phyloP scores from a whole-genome alignment of 2,329 filamentous ascomycete genomes.

The Diplodia corticola region DNA sequence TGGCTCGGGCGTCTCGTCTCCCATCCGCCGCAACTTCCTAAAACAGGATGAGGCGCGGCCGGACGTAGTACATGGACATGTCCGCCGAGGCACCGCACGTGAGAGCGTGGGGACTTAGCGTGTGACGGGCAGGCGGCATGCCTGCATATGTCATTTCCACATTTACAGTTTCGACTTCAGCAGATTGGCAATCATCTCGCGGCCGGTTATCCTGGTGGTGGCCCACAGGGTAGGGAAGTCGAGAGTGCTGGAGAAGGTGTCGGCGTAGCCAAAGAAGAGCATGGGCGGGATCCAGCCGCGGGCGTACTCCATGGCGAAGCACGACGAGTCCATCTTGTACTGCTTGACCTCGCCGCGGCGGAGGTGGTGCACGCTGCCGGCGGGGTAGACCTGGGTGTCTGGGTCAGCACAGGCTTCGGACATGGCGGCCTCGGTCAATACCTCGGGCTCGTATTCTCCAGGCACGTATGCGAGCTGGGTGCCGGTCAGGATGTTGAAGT shows the following conservation, averaged over 20 bases:
- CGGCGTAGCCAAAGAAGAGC: constrained; percentile 86
- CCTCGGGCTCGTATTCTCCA: constrained; percentile 65
- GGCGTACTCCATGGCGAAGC: constrained; percentile 82
- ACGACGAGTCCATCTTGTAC: constrained; percentile 75
- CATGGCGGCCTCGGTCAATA: not conserved
- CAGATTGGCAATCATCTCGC: constrained; percentile 75
- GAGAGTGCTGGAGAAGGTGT: constrained; percentile 75
- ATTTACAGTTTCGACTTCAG: constrained; percentile 66
- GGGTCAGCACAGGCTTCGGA: not conserved
- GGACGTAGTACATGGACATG: not conserved
- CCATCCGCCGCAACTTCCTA: not conserved
- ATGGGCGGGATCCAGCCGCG: constrained; percentile 90
- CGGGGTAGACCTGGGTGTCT: constrained; percentile 56
- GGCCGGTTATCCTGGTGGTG: constrained; percentile 71
- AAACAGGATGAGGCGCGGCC: not conserved
- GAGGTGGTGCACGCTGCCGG: constrained; percentile 72
- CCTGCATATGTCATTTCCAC: not conserved
- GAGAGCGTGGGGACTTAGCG: not conserved
- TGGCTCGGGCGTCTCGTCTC: not conserved
- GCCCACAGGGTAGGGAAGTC: constrained; percentile 83
- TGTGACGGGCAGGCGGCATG: not conserved
- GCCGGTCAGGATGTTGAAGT: constrained; percentile 86
- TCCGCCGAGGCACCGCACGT: not conserved
- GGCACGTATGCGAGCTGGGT: constrained; percentile 74
- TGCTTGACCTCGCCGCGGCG: constrained; percentile 72